Evolutionary conservation across 352 stramenopile genomes (phyloP).

Genomic region (Globisporangium cylindrosporum): DNA sequence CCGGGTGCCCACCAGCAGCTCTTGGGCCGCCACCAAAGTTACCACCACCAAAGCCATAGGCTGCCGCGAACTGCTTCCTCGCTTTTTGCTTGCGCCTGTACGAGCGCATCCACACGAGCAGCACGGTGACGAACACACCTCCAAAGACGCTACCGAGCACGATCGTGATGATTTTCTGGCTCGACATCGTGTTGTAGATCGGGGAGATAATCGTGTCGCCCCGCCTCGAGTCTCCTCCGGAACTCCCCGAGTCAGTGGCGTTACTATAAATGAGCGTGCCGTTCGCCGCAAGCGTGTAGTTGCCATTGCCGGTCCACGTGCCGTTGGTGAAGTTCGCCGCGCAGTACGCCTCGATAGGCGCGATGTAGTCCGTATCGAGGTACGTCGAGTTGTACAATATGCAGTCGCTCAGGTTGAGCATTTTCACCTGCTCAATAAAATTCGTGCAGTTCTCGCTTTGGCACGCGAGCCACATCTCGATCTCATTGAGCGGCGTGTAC

Average conservation of each 20-base stretch:
- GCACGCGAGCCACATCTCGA: neutral
- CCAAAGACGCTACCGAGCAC: constrained; percentile 8
- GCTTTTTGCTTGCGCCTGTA: constrained; percentile 8
- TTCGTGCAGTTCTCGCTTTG: neutral
- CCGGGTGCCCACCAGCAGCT: neutral
- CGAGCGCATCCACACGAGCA: constrained; percentile 10
- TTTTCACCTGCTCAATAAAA: neutral
- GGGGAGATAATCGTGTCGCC: neutral
- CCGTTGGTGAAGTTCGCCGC: neutral
- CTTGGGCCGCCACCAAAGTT: neutral
- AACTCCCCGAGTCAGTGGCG: neutral
- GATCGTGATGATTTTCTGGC: neutral
- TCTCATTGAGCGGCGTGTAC: neutral
- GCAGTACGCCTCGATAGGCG: neutral
- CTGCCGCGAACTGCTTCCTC: constrained; percentile 2
- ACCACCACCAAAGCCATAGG: neutral
- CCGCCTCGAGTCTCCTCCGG: too few species aligned
- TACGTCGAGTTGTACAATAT: neutral
- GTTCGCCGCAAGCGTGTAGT: neutral
- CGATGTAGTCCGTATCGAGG: neutral
- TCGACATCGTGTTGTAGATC: constrained; percentile 1
- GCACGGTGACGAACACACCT: constrained; percentile 2
- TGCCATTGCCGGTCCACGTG: neutral
- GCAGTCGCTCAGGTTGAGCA: neutral
- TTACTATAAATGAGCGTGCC: neutral